Conservation (phyloP, 768 basidiomycete species). For the Lactifluus hygrophoroides region DNA sequence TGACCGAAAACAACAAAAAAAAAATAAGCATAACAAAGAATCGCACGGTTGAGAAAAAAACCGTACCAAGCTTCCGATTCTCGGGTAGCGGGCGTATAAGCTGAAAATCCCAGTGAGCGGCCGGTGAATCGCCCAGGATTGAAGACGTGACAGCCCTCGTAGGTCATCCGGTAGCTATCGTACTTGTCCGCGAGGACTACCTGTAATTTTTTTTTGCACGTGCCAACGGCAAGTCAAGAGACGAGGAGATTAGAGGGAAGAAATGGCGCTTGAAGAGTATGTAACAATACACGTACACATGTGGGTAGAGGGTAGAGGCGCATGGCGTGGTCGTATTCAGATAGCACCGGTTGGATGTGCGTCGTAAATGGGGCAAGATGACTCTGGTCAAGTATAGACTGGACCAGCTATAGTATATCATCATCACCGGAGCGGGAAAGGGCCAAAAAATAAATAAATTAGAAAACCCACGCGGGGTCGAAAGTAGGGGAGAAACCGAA, state of each 20-base stretch:
- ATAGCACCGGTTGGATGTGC: slow-evolving; percentile 76
- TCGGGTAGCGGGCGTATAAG: slow-evolving; percentile 77
- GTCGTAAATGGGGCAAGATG: slow-evolving; percentile 86
- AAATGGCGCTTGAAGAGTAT: neutral
- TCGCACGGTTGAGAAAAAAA: no score
- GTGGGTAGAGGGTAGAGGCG: slow-evolving; percentile 93
- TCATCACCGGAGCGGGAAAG: neutral
- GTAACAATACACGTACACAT: slow-evolving; percentile 43
- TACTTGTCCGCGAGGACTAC: slow-evolving; percentile 93
- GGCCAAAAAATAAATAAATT: neutral
- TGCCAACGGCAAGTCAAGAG: no score
- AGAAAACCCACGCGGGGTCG: no score
- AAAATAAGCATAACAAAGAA: neutral
- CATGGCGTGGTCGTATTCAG: slow-evolving; percentile 88
- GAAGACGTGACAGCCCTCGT: slow-evolving; percentile 97
- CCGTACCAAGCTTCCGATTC: slow-evolving; percentile 80
- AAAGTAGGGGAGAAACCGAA: no score
- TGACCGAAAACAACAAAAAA: neutral
- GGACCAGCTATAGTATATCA: slow-evolving; percentile 63
- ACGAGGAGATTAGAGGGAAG: neutral
- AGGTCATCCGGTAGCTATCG: slow-evolving; percentile 91
- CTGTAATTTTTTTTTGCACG: no score
- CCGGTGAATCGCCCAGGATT: slow-evolving; percentile 93
- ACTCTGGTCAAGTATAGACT: slow-evolving; percentile 90
- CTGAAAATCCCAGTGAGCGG: slow-evolving; percentile 76